Evolutionary conservation across 495 filamentous ascomycete species (phyloP).

Genomic region (Aspergillus bridgeri): DNA sequence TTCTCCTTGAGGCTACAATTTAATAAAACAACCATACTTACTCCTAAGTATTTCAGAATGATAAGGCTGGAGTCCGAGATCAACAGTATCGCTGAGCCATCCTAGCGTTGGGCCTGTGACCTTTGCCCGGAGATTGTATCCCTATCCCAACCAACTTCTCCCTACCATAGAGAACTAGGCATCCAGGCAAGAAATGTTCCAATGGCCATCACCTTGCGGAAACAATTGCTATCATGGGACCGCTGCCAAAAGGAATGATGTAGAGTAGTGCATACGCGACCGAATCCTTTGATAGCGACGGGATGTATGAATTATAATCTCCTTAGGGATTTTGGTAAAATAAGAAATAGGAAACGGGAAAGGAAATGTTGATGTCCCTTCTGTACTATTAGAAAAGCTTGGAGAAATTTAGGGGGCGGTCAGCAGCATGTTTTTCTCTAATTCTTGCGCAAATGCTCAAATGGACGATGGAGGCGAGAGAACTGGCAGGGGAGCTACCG

Average conservation of each 20-base stretch:
- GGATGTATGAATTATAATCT: neutral
- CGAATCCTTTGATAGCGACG: neutral
- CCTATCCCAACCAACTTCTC: too few species aligned
- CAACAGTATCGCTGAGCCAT: too few species aligned
- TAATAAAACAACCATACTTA: too few species aligned
- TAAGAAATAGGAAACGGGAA: slow-evolving; percentile 2
- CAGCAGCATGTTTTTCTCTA: slow-evolving; percentile 31
- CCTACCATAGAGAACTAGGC: too few species aligned
- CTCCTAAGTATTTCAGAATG: too few species aligned
- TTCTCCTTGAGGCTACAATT: too few species aligned
- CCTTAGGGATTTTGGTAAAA: neutral
- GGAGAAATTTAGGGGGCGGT: slow-evolving; percentile 24
- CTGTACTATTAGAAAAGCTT: slow-evolving; percentile 7
- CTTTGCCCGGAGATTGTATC: too few species aligned
- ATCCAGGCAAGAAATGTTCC: too few species aligned
- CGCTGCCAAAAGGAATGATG: neutral
- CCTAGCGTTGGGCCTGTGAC: too few species aligned
- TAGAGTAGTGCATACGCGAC: neutral
- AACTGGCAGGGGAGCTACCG: slow-evolving; percentile 34
- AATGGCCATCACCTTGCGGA: slow-evolving; percentile 7
- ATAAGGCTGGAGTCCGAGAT: too few species aligned
- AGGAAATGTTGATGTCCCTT: slow-evolving; percentile 2
- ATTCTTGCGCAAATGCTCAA: slow-evolving; percentile 40
- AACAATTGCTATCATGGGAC: slow-evolving; percentile 7
- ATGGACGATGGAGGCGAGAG: slow-evolving; percentile 38